Evolutionary conservation across 176 grass and related monocot species (phyloP).

Genomic region (Musa acuminata): DNA sequence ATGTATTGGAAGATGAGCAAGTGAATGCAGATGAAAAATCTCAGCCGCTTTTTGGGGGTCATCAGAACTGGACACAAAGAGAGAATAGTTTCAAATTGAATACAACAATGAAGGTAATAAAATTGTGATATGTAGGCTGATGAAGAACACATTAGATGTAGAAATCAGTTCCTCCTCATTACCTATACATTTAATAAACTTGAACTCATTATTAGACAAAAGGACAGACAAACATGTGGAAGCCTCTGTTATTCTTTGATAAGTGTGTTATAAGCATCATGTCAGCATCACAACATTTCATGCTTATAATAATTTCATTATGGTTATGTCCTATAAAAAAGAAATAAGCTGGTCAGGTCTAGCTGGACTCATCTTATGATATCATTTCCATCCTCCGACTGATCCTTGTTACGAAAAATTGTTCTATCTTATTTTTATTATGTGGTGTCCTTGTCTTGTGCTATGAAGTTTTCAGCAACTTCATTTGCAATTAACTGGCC

Average conservation of each 20-base stretch:
- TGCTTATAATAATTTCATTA: not conserved
- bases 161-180: not conserved
- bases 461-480: too few species aligned
- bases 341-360: not conserved
- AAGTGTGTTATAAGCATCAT: not conserved
- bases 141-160: too few species aligned
- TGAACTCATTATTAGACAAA: not conserved
- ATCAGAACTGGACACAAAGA: slow-evolving; percentile 66
- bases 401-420: too few species aligned
- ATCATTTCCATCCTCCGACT: not conserved
- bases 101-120: slow-evolving; percentile 64
- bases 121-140: not conserved
- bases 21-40: slow-evolving; percentile 30
- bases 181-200: not conserved
- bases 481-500: too few species aligned
- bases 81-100: slow-evolving; percentile 80
- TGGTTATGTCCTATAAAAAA: not conserved
- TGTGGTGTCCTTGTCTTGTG: too few species aligned
- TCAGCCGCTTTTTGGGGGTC: slow-evolving; percentile 65
- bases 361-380: not conserved
- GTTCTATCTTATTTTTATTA: too few species aligned
- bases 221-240: not conserved
- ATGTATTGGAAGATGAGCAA: slow-evolving; percentile 47
- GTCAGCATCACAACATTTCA: too few species aligned
- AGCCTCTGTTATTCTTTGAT: not conserved